phyloP scores from a whole-genome alignment of 495 filamentous ascomycete species.

The Hypoxylon crocopeplum region DNA sequence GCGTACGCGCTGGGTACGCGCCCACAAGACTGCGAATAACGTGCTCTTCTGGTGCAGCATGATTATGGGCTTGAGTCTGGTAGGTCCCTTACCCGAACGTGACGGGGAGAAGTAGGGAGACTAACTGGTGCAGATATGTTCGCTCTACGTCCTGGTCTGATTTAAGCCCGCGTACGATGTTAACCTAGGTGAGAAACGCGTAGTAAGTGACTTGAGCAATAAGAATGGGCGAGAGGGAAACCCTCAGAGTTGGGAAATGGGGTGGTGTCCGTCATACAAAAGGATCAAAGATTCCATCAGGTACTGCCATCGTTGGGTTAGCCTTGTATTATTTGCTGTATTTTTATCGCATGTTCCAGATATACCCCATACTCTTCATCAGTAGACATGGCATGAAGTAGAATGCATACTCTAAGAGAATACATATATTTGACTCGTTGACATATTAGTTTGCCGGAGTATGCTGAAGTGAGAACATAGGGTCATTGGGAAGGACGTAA shows the following conservation, averaged over 20 bases:
- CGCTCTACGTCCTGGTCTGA: conserved; percentile 59
- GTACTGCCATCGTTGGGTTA: background rate
- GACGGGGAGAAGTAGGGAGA: background rate
- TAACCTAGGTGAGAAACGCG: background rate
- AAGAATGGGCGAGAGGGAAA: background rate
- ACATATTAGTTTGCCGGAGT: no score
- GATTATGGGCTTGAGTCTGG: conserved; percentile 87
- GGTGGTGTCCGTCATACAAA: conserved; percentile 1
- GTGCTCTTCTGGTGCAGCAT: conserved; percentile 94
- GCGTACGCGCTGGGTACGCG: conserved; percentile 75
- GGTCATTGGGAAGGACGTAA: no score
- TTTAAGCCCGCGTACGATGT: background rate
- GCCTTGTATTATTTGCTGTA: conserved; percentile 1
- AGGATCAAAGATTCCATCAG: background rate
- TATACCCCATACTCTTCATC: background rate
- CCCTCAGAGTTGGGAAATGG: background rate
- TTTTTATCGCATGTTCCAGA: background rate
- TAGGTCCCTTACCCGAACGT: conserved; percentile 53
- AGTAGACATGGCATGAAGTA: background rate
- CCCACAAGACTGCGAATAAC: conserved; percentile 83
- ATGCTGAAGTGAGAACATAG: no score
- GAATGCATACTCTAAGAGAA: background rate
- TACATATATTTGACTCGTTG: no score
- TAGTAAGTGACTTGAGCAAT: background rate
- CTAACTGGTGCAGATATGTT: conserved; percentile 55